phyloP scores from a whole-genome alignment of 805 yeast species.

The Ogataea nonfermentans region DNA sequence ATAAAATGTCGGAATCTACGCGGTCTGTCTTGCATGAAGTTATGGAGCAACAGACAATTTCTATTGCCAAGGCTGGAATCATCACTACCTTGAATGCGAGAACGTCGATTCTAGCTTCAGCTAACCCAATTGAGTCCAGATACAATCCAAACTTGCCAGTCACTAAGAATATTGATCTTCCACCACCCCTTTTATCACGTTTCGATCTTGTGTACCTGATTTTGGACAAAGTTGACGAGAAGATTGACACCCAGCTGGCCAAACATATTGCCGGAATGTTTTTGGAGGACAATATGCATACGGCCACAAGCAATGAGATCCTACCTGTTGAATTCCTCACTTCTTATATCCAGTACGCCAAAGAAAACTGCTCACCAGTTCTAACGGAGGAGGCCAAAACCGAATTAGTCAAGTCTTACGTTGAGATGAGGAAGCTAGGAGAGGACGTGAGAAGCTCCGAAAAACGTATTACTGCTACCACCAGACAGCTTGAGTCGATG shows the following conservation, averaged over 20 bases:
- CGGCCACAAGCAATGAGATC: conserved; percentile 64
- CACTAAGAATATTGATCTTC: conserved; percentile 90
- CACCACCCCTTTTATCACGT: conserved; percentile 93
- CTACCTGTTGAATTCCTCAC: conserved; percentile 87
- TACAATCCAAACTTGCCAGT: conserved; percentile 95
- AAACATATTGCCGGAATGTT: conserved; percentile 89
- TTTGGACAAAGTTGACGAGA: conserved; percentile 88
- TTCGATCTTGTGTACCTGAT: conserved; percentile 92
- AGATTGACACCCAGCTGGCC: conserved; percentile 81
- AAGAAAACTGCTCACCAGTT: conserved; percentile 76
- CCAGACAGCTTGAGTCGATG: conserved; percentile 95
- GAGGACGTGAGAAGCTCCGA: conserved; percentile 86
- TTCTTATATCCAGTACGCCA: conserved; percentile 90
- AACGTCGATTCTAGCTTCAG: conserved; percentile 93
- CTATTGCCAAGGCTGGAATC: conserved; percentile 97
- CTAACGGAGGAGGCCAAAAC: conserved; percentile 77
- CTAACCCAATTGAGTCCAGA: conserved; percentile 94
- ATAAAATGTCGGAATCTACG: conserved; percentile 93
- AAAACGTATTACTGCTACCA: conserved; percentile 93
- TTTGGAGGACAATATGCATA: conserved; percentile 79
- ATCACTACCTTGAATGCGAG: conserved; percentile 96
- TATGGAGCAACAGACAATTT: conserved; percentile 98
- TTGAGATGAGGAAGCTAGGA: conserved; percentile 90
- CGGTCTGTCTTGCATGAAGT: conserved; percentile 96
- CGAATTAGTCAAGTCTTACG: conserved; percentile 84